Conservation (phyloP, 208 protist genomes). For the Leishmania tarentolae region DNA sequence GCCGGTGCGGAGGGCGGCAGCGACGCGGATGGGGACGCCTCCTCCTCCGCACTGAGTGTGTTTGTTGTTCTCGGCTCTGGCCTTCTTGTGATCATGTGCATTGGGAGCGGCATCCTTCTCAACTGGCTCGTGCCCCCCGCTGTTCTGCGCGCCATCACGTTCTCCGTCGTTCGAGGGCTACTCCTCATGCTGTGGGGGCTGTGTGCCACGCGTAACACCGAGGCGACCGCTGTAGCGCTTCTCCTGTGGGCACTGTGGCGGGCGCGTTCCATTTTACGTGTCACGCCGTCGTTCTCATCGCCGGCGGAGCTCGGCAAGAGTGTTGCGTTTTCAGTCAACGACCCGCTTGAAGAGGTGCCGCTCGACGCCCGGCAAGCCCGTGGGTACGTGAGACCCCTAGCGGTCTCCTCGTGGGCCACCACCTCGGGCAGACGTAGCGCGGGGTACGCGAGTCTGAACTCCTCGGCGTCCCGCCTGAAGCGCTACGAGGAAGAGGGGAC, state of each 20-base stretch:
- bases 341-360: conserved; percentile 21
- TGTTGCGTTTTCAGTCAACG: not conserved
- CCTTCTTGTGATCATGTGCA: conserved; percentile 7
- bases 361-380: conserved; percentile 13
- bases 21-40: not conserved
- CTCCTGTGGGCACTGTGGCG: conserved; percentile 3
- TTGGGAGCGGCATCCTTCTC: conserved; percentile 29
- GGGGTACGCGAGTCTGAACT: conserved; percentile 9
- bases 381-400: conserved; percentile 27
- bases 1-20: not conserved
- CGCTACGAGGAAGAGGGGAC: conserved; percentile 60
- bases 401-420: conserved; percentile 6
- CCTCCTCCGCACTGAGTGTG: not conserved
- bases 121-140: conserved; percentile 34
- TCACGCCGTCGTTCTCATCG: not conserved
- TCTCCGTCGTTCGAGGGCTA: conserved; percentile 33
- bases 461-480: conserved; percentile 26
- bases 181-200: conserved; percentile 17
- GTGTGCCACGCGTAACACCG: conserved; percentile 38
- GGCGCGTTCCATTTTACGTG: not conserved
- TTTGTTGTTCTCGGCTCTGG: conserved; percentile 1
- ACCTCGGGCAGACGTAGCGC: not conserved
- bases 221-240: conserved; percentile 37
- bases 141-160: conserved; percentile 31
- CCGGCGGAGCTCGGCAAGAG: not conserved